Evolutionary conservation across 495 filamentous ascomycete species (phyloP).

Genomic region (Aspergillus biplanus): DNA sequence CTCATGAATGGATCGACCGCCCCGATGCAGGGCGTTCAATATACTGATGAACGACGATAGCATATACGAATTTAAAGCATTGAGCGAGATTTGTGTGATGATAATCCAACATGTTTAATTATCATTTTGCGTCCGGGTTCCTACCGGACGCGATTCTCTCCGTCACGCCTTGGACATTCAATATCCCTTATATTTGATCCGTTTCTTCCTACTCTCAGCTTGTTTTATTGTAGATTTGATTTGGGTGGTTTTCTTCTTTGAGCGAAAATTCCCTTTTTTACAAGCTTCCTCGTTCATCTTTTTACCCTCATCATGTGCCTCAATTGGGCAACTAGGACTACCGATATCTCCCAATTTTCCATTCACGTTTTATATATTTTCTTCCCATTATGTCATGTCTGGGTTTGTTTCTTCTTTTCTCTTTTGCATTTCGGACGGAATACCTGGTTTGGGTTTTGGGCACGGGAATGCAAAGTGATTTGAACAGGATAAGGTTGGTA

Average conservation of each 20-base stretch:
- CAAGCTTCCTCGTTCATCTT: neutral
- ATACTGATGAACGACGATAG: conserved; percentile 55
- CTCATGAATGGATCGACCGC: conserved; percentile 54
- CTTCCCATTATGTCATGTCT: conserved; percentile 11
- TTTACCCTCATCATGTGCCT: neutral
- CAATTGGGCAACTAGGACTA: neutral
- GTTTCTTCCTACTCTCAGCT: neutral
- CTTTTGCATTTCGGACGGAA: conserved; percentile 23
- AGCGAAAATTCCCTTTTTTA: conserved; percentile 17
- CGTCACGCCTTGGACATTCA: conserved; percentile 19
- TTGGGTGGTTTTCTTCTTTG: conserved; percentile 22
- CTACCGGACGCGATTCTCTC: neutral
- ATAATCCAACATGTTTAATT: conserved; percentile 14
- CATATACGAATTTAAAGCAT: neutral
- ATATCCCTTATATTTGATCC: conserved; percentile 3
- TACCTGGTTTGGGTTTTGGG: conserved; percentile 20
- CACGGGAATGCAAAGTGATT: conserved; percentile 19
- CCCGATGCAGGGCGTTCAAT: conserved; percentile 63
- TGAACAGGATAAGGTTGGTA: too few species aligned
- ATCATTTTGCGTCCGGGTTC: neutral
- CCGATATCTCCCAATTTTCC: neutral
- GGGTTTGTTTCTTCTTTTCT: conserved; percentile 9
- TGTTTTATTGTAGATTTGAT: conserved; percentile 25
- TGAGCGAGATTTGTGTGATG: neutral
- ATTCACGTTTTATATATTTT: conserved; percentile 16